Base-by-base conservation (phyloP, 352 stramenopile species). In the Pythium folliculosum region DNA sequence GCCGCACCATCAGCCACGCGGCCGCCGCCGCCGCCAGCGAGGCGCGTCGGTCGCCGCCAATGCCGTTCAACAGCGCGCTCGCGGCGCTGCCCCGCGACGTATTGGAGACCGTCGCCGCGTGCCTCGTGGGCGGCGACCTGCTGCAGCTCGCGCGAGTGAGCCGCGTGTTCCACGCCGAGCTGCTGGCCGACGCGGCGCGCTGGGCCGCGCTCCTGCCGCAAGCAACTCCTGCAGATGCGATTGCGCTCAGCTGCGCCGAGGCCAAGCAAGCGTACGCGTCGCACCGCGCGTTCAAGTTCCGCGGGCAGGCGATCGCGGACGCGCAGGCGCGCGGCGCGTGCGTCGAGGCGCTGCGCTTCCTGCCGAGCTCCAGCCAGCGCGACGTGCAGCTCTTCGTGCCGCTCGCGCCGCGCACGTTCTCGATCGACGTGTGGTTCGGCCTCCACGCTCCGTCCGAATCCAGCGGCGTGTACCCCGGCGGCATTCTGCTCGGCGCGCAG, bases 351-450 rank as follows among this genome's bases (percentile, higher is more conserved):
- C 50, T 73, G 53, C 60, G 71, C 12, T 69, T 62, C 27, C 37
- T 70, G 2, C 54, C 63, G 8, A 52, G 27, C 8, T 44, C 40
- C 5, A 69, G 7, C 44, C 60, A 72, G 47, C 64, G 69, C 49
- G 19, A 69, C 23, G 64, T 49, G 10, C 32, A 72, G 49, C 55
- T 71, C 43, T 71, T 71, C 50, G 48, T 71, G 47, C 63, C 63
- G 10, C 55, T 70, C 6, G 55, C 63, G 17, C 63, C 63, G 19
- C 55, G 51, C 27, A 40, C 12, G 22, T 65, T 76, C 45, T 66
- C 65, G 0, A 54, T 76, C 27, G 65, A 70, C 43, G 32, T 63
- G 19, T 76, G 70, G 65, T 76, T 76, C 27, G 70, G 60, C 35
- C 40, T 76, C 10, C 25, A 51, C 2, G 30, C 48, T 9, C 21